phyloP scores from a whole-genome alignment of 2,329 filamentous ascomycete genomes.

The Cladorrhinum sp. region DNA sequence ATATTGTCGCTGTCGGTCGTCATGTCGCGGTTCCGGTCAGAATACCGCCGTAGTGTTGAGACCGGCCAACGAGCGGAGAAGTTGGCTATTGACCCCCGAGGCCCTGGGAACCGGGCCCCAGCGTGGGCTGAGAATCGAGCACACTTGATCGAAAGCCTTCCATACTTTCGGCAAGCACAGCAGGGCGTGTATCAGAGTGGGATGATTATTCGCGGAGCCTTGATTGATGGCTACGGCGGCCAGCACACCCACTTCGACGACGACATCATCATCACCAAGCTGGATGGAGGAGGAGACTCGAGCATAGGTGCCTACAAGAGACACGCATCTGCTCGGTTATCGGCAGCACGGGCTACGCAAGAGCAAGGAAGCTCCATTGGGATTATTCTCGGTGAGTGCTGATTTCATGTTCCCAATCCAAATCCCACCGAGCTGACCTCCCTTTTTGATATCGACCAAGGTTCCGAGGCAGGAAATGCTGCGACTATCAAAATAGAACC shows the following conservation, averaged over 20 bases:
- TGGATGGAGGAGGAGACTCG: background rate
- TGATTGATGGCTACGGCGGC: conserved; percentile 1
- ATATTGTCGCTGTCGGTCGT: background rate
- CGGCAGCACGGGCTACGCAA: background rate
- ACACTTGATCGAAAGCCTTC: conserved; percentile 1
- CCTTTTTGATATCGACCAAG: background rate
- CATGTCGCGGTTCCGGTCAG: background rate
- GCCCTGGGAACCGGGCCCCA: background rate
- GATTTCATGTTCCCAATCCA: background rate
- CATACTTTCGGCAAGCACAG: background rate
- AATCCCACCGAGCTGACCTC: background rate
- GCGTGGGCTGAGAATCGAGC: conserved; percentile 2
- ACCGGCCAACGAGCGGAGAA: background rate
- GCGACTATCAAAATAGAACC: background rate
- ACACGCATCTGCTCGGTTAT: background rate
- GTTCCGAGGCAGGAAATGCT: background rate
- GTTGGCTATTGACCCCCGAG: background rate
- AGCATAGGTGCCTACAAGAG: background rate
- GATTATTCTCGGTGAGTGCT: conserved; percentile 1
- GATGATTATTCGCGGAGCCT: background rate
- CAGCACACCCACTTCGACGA: conserved; percentile 3
- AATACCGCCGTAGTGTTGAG: background rate
- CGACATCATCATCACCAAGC: conserved; percentile 4
- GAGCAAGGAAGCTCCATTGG: background rate
- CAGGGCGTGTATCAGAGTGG: conserved; percentile 1